Evolutionary conservation across 805 yeast genomes (phyloP), one percentile per base, ranked within the genome.

Genomic region (Pichia thaimueangensis): DNA sequence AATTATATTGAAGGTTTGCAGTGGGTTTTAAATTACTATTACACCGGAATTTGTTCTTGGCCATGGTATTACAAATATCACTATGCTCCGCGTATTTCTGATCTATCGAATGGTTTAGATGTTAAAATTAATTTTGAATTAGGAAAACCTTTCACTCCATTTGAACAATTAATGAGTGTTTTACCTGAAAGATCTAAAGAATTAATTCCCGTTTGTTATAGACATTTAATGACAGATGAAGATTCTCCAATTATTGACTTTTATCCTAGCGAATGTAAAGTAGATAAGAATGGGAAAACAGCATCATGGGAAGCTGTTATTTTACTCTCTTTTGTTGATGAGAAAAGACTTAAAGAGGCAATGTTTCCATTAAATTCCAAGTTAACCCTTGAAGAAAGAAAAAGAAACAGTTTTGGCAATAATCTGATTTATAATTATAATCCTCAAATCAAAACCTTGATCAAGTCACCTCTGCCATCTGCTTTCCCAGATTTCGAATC

Each of bases 231-330:
- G 96, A 78, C 81, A 12, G 95, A 89, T 45, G 80, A 78, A 35
- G 70, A 71, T 35, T 89, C 97, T 7, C 95, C 96, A 22, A 87
- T 93, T 51, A 73, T 73, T 43, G 97, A 88, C 54, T 88, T 87
- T 56, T 93, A 93, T 58, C 98, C 98, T 3, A 72, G 74, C 45
- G 86, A 86, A 46, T 95, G 91, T 43, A 86, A 80, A 40, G 71
- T 86, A 28, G 98, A 93, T 65, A 73, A 79, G 75, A 93, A 93
- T 59, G 98, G 97, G 34, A 93, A 93, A 60, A 86, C 88, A 42
- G 95, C 93, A 2, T 82, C 87, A 38, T 93, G 98, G 98, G 97
- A 93, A 66, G 97, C 97, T 10, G 96, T 93, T 43, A 96, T 93
- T 6, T 74, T 86, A 54, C 74, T 93, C 45, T 81, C 94, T 5